Conservation (phyloP, 192 early-diverging fungal species). For the Ramicandelaber brevisporus region DNA sequence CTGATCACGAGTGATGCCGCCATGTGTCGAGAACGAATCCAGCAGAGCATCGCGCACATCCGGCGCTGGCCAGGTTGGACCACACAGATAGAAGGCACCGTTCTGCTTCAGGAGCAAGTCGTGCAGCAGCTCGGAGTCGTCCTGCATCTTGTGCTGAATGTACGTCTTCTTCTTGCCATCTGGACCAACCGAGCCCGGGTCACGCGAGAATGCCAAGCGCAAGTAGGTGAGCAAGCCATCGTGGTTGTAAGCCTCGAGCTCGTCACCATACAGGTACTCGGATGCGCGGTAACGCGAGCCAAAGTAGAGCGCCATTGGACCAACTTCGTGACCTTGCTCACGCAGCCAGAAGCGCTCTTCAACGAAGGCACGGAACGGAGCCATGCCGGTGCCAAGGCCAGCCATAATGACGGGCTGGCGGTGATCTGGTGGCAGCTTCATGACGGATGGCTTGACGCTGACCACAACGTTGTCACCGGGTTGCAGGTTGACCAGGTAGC, state of each 20-base stretch:
- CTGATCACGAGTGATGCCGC: conserved; percentile 26
- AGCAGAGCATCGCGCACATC: conserved; percentile 86
- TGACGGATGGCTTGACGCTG: conserved; percentile 84
- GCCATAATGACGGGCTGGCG: conserved; percentile 84
- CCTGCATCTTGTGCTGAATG: conserved; percentile 87
- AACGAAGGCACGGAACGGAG: conserved; percentile 92
- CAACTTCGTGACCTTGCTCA: conserved; percentile 51
- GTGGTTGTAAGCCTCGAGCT: conserved; percentile 78
- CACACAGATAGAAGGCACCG: conserved; percentile 90
- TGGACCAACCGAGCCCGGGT: too few species aligned
- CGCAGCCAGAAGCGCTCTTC: conserved; percentile 71
- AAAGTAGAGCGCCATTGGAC: conserved; percentile 89
- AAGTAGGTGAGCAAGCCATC: conserved; percentile 76
- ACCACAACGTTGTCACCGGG: conserved; percentile 51
- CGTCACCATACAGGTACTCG: conserved; percentile 93
- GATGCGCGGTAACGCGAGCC: conserved; percentile 78
- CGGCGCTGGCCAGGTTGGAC: conserved; percentile 85
- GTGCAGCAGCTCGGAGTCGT: conserved; percentile 46
- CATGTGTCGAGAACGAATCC: conserved; percentile 31
- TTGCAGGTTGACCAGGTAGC: conserved; percentile 47
- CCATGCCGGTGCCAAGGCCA: conserved; percentile 94
- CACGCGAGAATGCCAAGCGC: conserved; percentile 80
- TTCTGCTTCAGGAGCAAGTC: conserved; percentile 46
- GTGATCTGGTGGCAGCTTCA: conserved; percentile 71
- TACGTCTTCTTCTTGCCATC: conserved; percentile 56